These are phyloP conservation scores for Tricholoma furcatifolium DNA, from an alignment of 768 basidiomycete genomes.

Conservation along the genomic window DNA sequence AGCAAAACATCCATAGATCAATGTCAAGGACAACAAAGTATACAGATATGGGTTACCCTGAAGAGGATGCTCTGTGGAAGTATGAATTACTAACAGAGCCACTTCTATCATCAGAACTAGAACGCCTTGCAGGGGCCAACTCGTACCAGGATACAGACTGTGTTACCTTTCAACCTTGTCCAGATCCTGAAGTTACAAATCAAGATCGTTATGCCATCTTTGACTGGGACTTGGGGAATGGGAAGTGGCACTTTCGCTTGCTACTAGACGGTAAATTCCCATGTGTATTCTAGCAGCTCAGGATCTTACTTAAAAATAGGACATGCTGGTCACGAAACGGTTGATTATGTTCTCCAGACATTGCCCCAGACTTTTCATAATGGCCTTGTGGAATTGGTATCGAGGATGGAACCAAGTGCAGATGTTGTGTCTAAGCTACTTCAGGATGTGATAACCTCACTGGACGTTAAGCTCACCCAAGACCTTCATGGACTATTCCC, in stretches of 20 bases:
- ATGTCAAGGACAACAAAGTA: conserved; percentile 23
- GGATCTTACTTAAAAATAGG: conserved; percentile 22
- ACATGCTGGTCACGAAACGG: conserved; percentile 47
- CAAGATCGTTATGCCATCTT: conserved; percentile 47
- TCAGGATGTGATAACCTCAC: conserved; percentile 29
- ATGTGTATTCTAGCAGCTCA: background rate
- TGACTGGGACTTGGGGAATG: conserved; percentile 36
- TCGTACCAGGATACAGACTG: conserved; percentile 34
- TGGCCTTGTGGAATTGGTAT: conserved; percentile 20
- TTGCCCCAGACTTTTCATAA: conserved; percentile 32
- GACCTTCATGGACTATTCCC: conserved; percentile 45
- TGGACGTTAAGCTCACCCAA: conserved; percentile 37
- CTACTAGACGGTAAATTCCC: conserved; percentile 44
- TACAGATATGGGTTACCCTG: conserved; percentile 37
- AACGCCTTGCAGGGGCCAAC: conserved; percentile 32
- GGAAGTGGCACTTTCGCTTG: conserved; percentile 43
- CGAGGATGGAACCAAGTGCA: conserved; percentile 1
- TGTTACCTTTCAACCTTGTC: conserved; percentile 48
- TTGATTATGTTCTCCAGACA: conserved; percentile 33
- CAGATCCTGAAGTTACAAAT: conserved; percentile 33
- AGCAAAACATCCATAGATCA: background rate
- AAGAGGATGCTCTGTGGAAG: conserved; percentile 28
- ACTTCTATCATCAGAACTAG: conserved; percentile 37
- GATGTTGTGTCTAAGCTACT: conserved; percentile 31
- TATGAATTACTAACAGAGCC: conserved; percentile 44